Evolutionary conservation across 306 rosid species (phyloP).

Genomic region (Fagus crenata): DNA sequence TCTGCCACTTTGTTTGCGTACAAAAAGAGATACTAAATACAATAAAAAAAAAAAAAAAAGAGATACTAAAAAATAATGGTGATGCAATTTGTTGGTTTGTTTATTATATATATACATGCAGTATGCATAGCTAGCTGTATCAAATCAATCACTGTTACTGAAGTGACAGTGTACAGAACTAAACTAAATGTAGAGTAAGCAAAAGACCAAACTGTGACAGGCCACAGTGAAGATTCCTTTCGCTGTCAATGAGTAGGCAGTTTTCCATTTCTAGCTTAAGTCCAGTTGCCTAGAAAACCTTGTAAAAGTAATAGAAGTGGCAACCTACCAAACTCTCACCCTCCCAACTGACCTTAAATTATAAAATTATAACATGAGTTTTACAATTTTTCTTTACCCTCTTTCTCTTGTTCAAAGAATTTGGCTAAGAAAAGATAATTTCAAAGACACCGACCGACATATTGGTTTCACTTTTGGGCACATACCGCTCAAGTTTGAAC

Average conservation of each 20-base stretch:
- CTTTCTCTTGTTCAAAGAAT: background rate
- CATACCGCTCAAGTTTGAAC: background rate
- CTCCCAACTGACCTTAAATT: background rate
- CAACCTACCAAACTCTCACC: slow-evolving; percentile 20
- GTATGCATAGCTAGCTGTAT: no score
- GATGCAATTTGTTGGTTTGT: no score
- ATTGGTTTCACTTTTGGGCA: slow-evolving; percentile 32
- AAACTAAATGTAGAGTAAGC: background rate
- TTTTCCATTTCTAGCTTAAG: slow-evolving; percentile 29
- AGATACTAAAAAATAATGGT: no score
- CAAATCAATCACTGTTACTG: no score
- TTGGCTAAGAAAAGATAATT: background rate
- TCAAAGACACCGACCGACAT: slow-evolving; percentile 27
- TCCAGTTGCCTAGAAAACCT: slow-evolving; percentile 17
- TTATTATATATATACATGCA: no score
- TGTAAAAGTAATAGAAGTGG: slow-evolving; percentile 22
- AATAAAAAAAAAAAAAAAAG: no score
- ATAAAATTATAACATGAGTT: background rate
- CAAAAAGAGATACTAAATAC: no score
- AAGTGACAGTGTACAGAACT: no score
- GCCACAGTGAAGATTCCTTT: slow-evolving; percentile 27
- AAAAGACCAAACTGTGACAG: background rate
- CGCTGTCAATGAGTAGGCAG: slow-evolving; percentile 28
- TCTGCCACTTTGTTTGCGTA: no score
- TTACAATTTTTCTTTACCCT: no score